phyloP scores from a whole-genome alignment of 305 asterid genomes.

The Solanum hybrid region DNA sequence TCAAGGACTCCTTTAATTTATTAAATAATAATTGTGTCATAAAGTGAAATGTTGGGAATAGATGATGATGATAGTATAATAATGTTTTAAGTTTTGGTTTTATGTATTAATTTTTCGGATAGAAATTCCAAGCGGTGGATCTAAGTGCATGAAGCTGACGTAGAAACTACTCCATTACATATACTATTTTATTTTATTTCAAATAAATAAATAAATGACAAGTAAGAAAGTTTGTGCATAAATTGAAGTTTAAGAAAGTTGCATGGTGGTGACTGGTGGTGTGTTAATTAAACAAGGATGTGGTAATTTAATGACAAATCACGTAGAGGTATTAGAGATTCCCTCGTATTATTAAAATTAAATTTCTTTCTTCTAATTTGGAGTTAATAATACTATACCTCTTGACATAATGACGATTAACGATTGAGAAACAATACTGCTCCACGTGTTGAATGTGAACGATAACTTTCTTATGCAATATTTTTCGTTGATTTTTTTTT shows the following conservation, averaged over 20 bases:
- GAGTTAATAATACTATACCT: not conserved
- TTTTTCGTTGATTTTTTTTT: not conserved
- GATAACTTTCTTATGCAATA: not conserved
- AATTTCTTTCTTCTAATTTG: not conserved
- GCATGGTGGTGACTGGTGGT: not conserved
- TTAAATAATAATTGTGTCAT: not conserved
- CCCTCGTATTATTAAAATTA: not conserved
- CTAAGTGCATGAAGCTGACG: not conserved
- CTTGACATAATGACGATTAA: not conserved
- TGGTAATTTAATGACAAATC: not conserved
- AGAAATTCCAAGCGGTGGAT: not conserved
- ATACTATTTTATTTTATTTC: not conserved
- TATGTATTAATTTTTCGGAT: not conserved
- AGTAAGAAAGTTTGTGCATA: not conserved
- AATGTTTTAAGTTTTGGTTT: not conserved
- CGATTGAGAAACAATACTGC: not conserved
- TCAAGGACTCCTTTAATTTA: not conserved
- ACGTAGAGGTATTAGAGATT: not conserved
- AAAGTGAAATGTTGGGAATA: not conserved
- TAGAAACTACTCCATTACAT: not conserved
- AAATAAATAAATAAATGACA: not conserved
- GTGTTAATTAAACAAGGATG: not conserved
- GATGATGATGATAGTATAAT: not conserved
- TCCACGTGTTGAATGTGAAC: not conserved
- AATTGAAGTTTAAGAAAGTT: not conserved